Evolutionary conservation across 805 yeast species (phyloP).

Genomic region (Spathaspora passalidarum): DNA sequence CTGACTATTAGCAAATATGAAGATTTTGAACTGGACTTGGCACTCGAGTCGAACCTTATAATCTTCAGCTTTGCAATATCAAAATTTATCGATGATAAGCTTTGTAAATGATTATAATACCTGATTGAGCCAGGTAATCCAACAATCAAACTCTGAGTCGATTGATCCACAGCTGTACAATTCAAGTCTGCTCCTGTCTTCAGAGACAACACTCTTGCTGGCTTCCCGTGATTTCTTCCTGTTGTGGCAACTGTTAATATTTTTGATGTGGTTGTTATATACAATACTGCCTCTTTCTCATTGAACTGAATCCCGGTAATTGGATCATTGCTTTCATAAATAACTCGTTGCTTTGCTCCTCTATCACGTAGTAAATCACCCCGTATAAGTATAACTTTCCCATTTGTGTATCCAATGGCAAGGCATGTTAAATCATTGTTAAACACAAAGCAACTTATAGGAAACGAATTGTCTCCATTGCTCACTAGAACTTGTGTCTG

Average conservation of each 20-base stretch:
- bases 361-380: conserved; percentile 88
- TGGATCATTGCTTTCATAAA: conserved; percentile 75
- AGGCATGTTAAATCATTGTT: conserved; percentile 57
- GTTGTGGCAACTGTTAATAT: conserved; percentile 70
- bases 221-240: conserved; percentile 73
- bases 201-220: conserved; percentile 45
- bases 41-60: conserved; percentile 42
- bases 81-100: conserved; percentile 52
- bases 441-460: conserved; percentile 63
- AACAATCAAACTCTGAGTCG: conserved; percentile 54
- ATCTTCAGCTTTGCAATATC: conserved; percentile 55
- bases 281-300: conserved; percentile 50
- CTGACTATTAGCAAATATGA: conserved; percentile 58
- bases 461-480: conserved; percentile 75
- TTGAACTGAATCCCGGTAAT: conserved; percentile 71
- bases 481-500: conserved; percentile 61
- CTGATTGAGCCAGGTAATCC: conserved; percentile 63
- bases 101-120: conserved; percentile 56
- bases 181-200: conserved; percentile 48
- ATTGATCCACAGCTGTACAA: conserved; percentile 43
- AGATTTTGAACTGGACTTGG: not conserved
- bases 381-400: conserved; percentile 73
- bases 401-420: conserved; percentile 81
- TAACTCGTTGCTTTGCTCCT: conserved; percentile 82
- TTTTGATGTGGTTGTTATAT: conserved; percentile 71